phyloP scores from a whole-genome alignment of 2,329 filamentous ascomycete genomes.

The Dryadomyces quercivorus region DNA sequence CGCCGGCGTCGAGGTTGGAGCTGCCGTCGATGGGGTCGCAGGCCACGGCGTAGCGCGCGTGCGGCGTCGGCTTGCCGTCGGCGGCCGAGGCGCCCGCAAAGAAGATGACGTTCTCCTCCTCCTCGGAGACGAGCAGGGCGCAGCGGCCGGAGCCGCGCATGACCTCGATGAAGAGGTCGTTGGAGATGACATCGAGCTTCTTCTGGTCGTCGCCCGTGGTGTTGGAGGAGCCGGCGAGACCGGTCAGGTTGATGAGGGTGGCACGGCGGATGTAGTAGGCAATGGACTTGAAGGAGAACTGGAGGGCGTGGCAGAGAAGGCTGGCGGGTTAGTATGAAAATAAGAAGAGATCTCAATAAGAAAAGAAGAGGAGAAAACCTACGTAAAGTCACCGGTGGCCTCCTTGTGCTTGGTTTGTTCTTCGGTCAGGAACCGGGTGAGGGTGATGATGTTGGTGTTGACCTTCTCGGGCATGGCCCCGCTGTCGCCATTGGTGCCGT shows the following conservation, averaged over 20 bases:
- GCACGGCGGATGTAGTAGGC: constrained; percentile 98
- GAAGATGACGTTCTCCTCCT: constrained; percentile 85
- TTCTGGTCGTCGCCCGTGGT: constrained; percentile 96
- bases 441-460: constrained; percentile 91
- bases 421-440: constrained; percentile 92
- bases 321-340: constrained; percentile 37
- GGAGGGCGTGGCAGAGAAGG: constrained; percentile 89
- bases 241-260: constrained; percentile 88
- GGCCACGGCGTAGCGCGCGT: constrained; percentile 83
- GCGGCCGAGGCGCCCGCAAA: constrained; percentile 42
- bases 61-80: constrained; percentile 38
- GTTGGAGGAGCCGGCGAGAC: constrained; percentile 89
- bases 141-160: constrained; percentile 91
- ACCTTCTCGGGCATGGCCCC: constrained; percentile 59
- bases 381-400: constrained; percentile 98
- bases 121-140: constrained; percentile 88
- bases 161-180: constrained; percentile 91
- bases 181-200: constrained; percentile 98
- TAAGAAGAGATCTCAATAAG: no score
- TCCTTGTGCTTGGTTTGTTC: constrained; percentile 89
- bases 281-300: constrained; percentile 99
- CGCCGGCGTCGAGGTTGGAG: constrained; percentile 94
- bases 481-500: constrained; percentile 21
- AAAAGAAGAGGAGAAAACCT: constrained; percentile 22
- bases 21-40: constrained; percentile 98